Conservation (phyloP, 140 eudicot genomes). For the Oenanthe javanica region DNA sequence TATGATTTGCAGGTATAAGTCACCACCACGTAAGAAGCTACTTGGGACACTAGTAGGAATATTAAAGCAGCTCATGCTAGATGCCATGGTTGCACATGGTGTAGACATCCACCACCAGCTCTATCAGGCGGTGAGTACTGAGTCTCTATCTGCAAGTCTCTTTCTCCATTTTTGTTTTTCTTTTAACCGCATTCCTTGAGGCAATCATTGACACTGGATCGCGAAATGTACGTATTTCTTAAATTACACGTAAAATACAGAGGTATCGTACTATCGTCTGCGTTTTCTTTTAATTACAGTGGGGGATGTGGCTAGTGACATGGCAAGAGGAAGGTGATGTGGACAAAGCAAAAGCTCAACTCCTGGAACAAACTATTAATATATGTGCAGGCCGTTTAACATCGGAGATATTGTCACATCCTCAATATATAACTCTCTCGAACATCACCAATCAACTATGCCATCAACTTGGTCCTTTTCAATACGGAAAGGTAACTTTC, state of each 20-base stretch:
- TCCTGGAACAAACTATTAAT: slow-evolving; percentile 43
- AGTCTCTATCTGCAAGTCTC: neutral
- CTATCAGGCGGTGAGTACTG: slow-evolving; percentile 45
- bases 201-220: neutral
- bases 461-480: slow-evolving; percentile 33
- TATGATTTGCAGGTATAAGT: neutral
- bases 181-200: neutral
- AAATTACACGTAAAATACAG: too few relatives aligned
- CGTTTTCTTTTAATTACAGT: slow-evolving; percentile 23
- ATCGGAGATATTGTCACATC: slow-evolving; percentile 35
- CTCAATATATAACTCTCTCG: slow-evolving; percentile 36
- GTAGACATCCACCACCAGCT: slow-evolving; percentile 51
- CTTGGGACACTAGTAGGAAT: slow-evolving; percentile 41
- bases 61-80: slow-evolving; percentile 58
- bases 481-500: slow-evolving; percentile 30
- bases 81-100: slow-evolving; percentile 44
- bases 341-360: slow-evolving; percentile 43
- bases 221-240: neutral
- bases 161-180: neutral
- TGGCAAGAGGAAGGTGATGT: slow-evolving; percentile 50
- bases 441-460: slow-evolving; percentile 41
- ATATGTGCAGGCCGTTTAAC: slow-evolving; percentile 30
- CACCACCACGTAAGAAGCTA: slow-evolving; percentile 24
- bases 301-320: slow-evolving; percentile 63
- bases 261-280: neutral